These are phyloP conservation scores for Oehlia diaphana DNA, from an alignment of 192 early-diverging fungal species.

Conservation along the genomic window DNA sequence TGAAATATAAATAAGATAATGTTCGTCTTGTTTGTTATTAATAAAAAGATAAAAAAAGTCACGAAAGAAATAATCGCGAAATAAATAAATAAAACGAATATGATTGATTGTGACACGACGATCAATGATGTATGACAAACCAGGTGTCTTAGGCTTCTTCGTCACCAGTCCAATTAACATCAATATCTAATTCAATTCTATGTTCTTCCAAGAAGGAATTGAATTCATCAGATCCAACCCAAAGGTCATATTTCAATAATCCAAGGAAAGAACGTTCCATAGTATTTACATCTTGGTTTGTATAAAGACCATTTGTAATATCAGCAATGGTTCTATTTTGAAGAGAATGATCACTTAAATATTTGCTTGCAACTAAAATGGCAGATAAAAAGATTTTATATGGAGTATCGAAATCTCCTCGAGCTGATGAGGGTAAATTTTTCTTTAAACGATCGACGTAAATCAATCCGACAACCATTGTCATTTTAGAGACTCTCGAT, in stretches of 20 bases:
- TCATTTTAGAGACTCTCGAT: slow-evolving; percentile 37
- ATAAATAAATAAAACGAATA: too few relatives aligned
- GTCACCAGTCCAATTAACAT: slow-evolving; percentile 12
- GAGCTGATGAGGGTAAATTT: slow-evolving; percentile 59
- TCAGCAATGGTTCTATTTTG: slow-evolving; percentile 40
- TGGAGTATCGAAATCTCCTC: slow-evolving; percentile 69
- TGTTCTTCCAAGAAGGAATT: slow-evolving; percentile 42
- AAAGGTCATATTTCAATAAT: slow-evolving; percentile 54
- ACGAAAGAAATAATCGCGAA: too few relatives aligned
- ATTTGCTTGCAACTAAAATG: slow-evolving; percentile 69
- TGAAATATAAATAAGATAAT: too few relatives aligned
- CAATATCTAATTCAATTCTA: slow-evolving; percentile 32
- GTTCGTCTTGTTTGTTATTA: too few relatives aligned
- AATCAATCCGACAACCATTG: slow-evolving; percentile 63
- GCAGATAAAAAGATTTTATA: slow-evolving; percentile 72
- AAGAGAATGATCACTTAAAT: slow-evolving; percentile 51
- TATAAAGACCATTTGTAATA: slow-evolving; percentile 53
- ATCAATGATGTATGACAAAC: too few relatives aligned
- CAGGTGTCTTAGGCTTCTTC: not conserved
- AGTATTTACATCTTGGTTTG: slow-evolving; percentile 52
- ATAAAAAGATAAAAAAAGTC: too few relatives aligned
- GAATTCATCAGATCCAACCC: slow-evolving; percentile 52
- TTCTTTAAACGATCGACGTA: slow-evolving; percentile 71
- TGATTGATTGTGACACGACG: too few relatives aligned
- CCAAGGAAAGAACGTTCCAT: slow-evolving; percentile 62